Conservation (phyloP, 257 asterid species). For the Lycium ferocissimum region DNA sequence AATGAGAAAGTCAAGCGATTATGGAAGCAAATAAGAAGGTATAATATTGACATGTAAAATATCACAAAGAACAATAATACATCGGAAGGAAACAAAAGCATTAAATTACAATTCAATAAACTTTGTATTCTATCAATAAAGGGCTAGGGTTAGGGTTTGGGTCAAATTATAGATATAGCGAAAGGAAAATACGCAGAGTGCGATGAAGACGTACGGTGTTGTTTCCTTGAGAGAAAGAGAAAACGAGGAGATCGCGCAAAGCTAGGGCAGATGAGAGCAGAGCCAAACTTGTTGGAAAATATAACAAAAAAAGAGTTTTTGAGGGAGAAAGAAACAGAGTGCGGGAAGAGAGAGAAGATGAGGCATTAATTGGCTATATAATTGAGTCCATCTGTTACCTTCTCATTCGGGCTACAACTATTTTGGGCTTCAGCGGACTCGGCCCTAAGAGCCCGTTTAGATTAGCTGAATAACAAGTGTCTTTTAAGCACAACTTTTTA, state of each 20-base stretch:
- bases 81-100: neutral
- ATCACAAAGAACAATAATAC: neutral
- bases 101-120: constrained; percentile 1
- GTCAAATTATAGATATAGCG: neutral
- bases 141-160: constrained; percentile 25
- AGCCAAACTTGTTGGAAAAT: neutral
- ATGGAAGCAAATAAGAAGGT: neutral
- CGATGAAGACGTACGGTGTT: neutral
- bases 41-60: neutral
- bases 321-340: neutral
- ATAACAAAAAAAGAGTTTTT: neutral
- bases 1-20: neutral
- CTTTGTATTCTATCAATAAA: neutral
- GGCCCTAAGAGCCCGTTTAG: too few relatives aligned
- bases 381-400: neutral
- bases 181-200: neutral
- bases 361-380: neutral
- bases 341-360: neutral
- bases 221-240: neutral
- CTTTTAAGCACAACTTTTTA: too few relatives aligned
- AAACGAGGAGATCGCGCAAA: constrained; percentile 25
- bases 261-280: neutral
- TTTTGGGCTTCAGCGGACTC: neutral
- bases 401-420: neutral
- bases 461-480: too few relatives aligned